Base-by-base conservation (phyloP, 441 rosid genomes). In the Geranium incanum region DNA sequence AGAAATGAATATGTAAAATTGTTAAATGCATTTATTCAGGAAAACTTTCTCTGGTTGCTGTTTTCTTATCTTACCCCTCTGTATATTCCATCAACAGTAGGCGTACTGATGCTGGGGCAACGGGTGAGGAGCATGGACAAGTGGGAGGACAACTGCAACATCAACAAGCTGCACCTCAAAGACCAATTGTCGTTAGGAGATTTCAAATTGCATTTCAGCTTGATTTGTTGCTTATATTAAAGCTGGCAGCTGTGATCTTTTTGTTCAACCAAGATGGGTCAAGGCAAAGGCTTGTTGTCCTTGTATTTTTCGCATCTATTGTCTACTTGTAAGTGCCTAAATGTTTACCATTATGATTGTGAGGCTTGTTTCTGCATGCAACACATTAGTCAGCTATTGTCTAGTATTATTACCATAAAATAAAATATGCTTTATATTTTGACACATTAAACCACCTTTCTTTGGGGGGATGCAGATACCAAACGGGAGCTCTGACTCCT, bases 231-330 rank as follows among this genome's bases (percentile, higher is more conserved):
- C 97, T 95, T 33, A 88, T 95, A 68, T 75, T 95, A 60, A 95
- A 92, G 89, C 90, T 95, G 74, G 97, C 88, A 57, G 97, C 91
- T 59, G 95, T 90, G 36, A 89, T 94, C 76, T 94, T 89, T 84
- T 66, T 95, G 86, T 88, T 95, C 88, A 90, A 90, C 85, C 99
- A 90, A 88, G 99, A 92, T 77, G 99, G 99, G 71, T 95, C 99
- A 0, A 90, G 97, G 76, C 93, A 88, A 80, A 85, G 96, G 81
- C 89, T 92, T 4, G 81, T 85, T 64, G 86, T 87, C 77, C 96
- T 95, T 13, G 90, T 95, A 78, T 76, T 95, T 77, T 85, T 88
- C 21, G 97, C 97, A 57, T 88, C 87, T 37, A 78, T 92, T 39
- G 81, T 95, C 59, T 95, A 95, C 83, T 76, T 92, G 97, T 92